These are phyloP conservation scores for Epichloe bromicola DNA, from an alignment of 2,329 filamentous ascomycete species.

Conservation along the genomic window DNA sequence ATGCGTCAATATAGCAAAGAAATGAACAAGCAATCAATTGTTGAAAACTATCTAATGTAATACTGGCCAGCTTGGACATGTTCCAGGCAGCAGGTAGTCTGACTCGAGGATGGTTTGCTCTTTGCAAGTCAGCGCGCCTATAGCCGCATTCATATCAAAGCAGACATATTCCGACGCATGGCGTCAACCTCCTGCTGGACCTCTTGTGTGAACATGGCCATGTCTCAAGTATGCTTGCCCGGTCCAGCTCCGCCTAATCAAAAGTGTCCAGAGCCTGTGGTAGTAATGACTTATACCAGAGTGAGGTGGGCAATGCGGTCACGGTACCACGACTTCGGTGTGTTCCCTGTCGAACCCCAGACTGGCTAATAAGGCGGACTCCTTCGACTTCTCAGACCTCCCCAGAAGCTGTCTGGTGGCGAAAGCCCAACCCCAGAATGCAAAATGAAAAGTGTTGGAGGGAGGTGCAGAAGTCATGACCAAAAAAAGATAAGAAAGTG, in stretches of 20 bases:
- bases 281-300: background rate
- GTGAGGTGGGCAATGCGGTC: background rate
- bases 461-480: slow-evolving; percentile 11
- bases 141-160: background rate
- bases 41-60: slow-evolving; percentile 6
- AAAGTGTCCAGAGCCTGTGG: background rate
- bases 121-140: background rate
- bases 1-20: background rate
- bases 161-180: background rate
- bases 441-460: slow-evolving; percentile 7
- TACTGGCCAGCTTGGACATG: background rate
- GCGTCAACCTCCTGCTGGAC: background rate
- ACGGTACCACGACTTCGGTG: background rate
- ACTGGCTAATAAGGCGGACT: background rate
- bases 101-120: background rate
- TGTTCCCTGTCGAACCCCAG: background rate
- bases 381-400: slow-evolving; percentile 16
- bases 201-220: background rate
- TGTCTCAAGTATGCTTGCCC: background rate
- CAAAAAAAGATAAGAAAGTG: slow-evolving; percentile 18
- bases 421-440: slow-evolving; percentile 13
- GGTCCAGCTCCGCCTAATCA: background rate
- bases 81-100: background rate
- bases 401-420: slow-evolving; percentile 22
- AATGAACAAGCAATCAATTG: slow-evolving; percentile 7